These are phyloP conservation scores for Arthrobotrys musiformis DNA, from an alignment of 2,329 filamentous ascomycete genomes.

Conservation along the genomic window DNA sequence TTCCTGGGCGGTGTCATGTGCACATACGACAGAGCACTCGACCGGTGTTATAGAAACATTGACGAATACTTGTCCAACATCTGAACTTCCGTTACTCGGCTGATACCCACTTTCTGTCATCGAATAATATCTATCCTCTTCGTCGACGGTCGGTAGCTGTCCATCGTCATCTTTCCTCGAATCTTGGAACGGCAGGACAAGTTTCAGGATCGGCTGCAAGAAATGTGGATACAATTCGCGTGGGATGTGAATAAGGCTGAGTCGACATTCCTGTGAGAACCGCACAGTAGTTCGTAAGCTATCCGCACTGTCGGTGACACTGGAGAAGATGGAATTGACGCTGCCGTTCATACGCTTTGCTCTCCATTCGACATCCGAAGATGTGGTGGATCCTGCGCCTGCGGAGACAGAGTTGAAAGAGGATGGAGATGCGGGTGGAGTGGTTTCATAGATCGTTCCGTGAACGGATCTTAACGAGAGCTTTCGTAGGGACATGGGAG, in stretches of 20 bases:
- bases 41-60: conserved; percentile 93
- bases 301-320: conserved; percentile 49
- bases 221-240: conserved; percentile 80
- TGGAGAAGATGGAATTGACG: conserved; percentile 47
- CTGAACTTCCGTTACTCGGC: conserved; percentile 44
- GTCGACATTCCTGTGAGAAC: conserved; percentile 77
- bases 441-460: conserved; percentile 53
- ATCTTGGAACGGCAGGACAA: conserved; percentile 76
- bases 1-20: conserved; percentile 76
- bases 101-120: conserved; percentile 39
- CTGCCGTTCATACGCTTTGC: conserved; percentile 48
- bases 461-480: conserved; percentile 54
- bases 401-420: conserved; percentile 50
- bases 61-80: conserved; percentile 72
- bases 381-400: conserved; percentile 40
- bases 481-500: conserved; percentile 50
- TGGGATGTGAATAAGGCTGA: conserved; percentile 91
- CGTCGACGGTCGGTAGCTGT: conserved; percentile 49
- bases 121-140: conserved; percentile 65
- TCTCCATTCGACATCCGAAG: conserved; percentile 54
- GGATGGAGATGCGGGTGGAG: conserved; percentile 52
- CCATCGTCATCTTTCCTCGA: conserved; percentile 62
- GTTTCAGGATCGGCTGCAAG: conserved; percentile 84
- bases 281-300: conserved; percentile 60
- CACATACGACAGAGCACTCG: conserved; percentile 92